Base-by-base conservation (phyloP, 352 stramenopile genomes). In the Blastocystis sp. region DNA sequence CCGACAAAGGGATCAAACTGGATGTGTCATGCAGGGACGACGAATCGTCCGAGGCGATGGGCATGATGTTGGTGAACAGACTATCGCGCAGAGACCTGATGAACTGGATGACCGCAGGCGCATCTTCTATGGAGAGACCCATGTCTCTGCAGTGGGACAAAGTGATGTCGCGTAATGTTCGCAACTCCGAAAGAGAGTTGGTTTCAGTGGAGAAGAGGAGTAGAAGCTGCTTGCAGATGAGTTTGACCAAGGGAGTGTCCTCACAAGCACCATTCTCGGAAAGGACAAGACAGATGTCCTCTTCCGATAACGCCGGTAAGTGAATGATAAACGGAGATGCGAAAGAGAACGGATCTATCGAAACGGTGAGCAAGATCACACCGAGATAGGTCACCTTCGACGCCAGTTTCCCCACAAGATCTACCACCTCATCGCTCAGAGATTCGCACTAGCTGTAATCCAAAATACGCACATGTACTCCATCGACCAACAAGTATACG, bases 21-120 rank as follows among this genome's bases (percentile, higher is more conserved):
- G n/a, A 18, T 21, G 44, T n/a, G 46, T 81, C 69, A 29, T 61
- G 21, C 9, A 81, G 8, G 21, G 40, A 63, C 32, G 27, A 40
- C 69, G 63, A 63, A 3, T 51, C 44, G 14, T 81, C 69, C 4
- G 69, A 63, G 69, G 63, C 61, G n/a, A 81, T 64, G 34, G 69
- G 69, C 51, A 34, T 14, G 46, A 81, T 81, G 53, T 81, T 81
- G 18, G 63, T 29, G 42, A 81, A 81, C 3, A 81, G 69, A 16
- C 40, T 63, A 9, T 61, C 49, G 0, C 63, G 69, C 18, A 81
- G 69, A 3, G 27, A 32, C 18, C 27, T 64, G 21, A 81, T 81
- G 69, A 36, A 81, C 18, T 61, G 14, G 14, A 63, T 29, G 36
- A 81, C 46, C 7, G n/a, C 51, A 32, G n/a, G n/a, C 51, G n/a